Percentiles rank a stretch among this genome's conserved stretches.
Evolutionary conservation across 177 flowering plant species (phyloP).

Genomic region (Vitis hybrid): DNA sequence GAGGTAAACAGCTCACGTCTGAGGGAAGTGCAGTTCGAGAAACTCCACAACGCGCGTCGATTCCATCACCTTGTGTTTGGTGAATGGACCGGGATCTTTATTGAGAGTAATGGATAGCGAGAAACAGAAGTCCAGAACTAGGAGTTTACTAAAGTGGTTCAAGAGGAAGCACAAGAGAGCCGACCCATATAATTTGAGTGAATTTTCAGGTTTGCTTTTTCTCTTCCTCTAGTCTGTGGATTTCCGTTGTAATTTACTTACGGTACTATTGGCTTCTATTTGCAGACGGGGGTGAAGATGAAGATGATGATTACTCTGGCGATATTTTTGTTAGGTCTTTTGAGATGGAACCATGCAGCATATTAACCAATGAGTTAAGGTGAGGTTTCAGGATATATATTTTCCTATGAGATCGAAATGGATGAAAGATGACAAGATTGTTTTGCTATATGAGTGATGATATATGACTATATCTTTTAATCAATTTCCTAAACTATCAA

Average conservation of each 20-base stretch:
- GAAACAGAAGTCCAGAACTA: slow-evolving; percentile 14
- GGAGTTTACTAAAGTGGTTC: slow-evolving; percentile 32
- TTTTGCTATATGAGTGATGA: no score
- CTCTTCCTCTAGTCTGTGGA: not conserved
- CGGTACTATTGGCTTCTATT: not conserved
- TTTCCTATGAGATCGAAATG: no score
- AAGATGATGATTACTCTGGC: slow-evolving; percentile 17
- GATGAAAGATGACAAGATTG: no score
- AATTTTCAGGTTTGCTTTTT: slow-evolving; percentile 30
- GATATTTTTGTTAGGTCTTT: slow-evolving; percentile 11
- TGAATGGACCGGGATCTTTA: slow-evolving; percentile 21
- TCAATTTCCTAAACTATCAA: no score
- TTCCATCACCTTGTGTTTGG: not conserved
- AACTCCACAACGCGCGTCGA: not conserved
- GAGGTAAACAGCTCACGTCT: slow-evolving; percentile 2
- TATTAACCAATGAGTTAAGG: slow-evolving; percentile 44
- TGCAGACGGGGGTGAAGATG: slow-evolving; percentile 30
- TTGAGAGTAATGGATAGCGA: slow-evolving; percentile 22
- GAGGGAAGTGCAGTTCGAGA: not conserved
- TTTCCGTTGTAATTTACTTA: not conserved
- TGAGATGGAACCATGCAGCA: slow-evolving; percentile 42
- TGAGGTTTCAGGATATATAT: slow-evolving; percentile 6
- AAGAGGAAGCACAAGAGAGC: slow-evolving; percentile 26
- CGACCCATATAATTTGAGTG: slow-evolving; percentile 10
- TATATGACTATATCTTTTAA: no score